Conservation (phyloP, 495 filamentous ascomycete genomes). For the Penicillium arizonense region DNA sequence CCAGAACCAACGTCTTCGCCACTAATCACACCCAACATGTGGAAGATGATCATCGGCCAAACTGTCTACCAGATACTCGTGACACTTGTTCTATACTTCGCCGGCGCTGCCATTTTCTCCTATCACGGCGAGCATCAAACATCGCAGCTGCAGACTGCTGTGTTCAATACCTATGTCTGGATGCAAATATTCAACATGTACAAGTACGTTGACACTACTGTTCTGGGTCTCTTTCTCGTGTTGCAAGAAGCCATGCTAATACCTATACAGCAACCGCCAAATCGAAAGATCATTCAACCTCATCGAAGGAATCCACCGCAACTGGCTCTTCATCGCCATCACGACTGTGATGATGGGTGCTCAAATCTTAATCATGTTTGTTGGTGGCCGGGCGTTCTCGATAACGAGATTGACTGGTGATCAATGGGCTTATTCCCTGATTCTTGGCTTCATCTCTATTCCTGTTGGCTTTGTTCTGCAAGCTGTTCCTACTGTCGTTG, state of each 20-base stretch:
- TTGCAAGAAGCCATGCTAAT: background rate
- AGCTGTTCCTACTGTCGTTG: background rate
- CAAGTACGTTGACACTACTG: background rate
- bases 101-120: slow-evolving; percentile 53
- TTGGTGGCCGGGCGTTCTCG: slow-evolving; percentile 61
- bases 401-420: slow-evolving; percentile 48
- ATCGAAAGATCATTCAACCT: slow-evolving; percentile 79
- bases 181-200: slow-evolving; percentile 80
- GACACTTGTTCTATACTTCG: slow-evolving; percentile 66
- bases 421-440: slow-evolving; percentile 64
- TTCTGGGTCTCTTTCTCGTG: background rate
- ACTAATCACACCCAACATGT: slow-evolving; percentile 68
- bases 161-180: slow-evolving; percentile 81
- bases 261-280: slow-evolving; percentile 55
- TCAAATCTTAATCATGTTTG: slow-evolving; percentile 64
- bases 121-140: background rate
- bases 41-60: slow-evolving; percentile 81
- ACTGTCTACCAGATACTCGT: slow-evolving; percentile 68
- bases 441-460: slow-evolving; percentile 59
- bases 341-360: slow-evolving; percentile 69
- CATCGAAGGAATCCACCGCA: slow-evolving; percentile 70
- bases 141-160: slow-evolving; percentile 52
- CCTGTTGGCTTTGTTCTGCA: slow-evolving; percentile 47
- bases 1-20: slow-evolving; percentile 66
- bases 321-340: slow-evolving; percentile 71